A percentile compares a stretch with the other conserved stretches of the same genome.
Evolutionary conservation across 306 rosid species (phyloP).

Genomic region (Lathyrus tuberosus): DNA sequence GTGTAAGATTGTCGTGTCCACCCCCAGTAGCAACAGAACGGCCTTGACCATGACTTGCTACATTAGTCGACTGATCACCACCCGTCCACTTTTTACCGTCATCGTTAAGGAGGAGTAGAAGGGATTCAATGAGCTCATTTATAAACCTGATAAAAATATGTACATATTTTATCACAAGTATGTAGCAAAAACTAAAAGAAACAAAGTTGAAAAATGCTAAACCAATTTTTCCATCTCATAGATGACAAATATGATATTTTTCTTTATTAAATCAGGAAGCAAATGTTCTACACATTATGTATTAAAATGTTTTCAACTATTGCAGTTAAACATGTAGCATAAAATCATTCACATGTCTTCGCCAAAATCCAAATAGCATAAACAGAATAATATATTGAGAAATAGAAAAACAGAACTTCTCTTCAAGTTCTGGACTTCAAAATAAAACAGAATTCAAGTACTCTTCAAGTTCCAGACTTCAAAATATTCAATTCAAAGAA

Average conservation of each 20-base stretch:
- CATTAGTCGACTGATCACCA: slow-evolving; percentile 48
- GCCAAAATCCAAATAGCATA: background rate
- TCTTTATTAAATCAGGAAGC: slow-evolving; percentile 16
- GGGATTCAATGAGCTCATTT: slow-evolving; percentile 79
- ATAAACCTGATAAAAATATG: slow-evolving; percentile 66
- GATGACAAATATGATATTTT: slow-evolving; percentile 20
- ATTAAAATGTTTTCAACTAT: slow-evolving; percentile 8
- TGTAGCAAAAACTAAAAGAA: slow-evolving; percentile 31
- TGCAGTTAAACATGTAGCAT: background rate
- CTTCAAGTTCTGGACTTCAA: too few species aligned
- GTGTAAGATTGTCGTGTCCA: slow-evolving; percentile 39
- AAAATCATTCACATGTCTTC: slow-evolving; percentile 1
- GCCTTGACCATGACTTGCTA: slow-evolving; percentile 48
- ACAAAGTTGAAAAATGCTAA: background rate
- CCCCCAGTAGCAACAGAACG: slow-evolving; percentile 48
- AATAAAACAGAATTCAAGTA: too few species aligned
- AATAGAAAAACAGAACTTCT: too few species aligned
- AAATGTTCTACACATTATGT: slow-evolving; percentile 19
- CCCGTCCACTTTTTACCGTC: slow-evolving; percentile 43
- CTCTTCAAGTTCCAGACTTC: too few species aligned
- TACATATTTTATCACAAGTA: slow-evolving; percentile 26
- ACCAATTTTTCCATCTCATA: background rate
- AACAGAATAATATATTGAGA: too few species aligned
- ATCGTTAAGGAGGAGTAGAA: slow-evolving; percentile 64
- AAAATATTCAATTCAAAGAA: too few species aligned